Evolutionary conservation across 192 early-diverging fungal species (phyloP), one percentile per base, ranked within the genome.

Genomic region (Backusella circina): DNA sequence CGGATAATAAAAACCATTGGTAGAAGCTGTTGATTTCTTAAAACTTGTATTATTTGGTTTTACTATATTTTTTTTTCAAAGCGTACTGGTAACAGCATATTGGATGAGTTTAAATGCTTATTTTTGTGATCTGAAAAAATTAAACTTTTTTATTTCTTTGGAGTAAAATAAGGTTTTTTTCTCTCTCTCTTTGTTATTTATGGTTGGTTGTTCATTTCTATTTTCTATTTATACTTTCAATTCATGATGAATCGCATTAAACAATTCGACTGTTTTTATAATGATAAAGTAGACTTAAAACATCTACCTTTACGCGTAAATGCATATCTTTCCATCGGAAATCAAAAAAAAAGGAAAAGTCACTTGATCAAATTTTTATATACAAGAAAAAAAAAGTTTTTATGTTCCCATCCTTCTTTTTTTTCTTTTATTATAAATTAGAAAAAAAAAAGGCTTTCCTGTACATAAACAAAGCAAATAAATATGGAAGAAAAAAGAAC

Each of bases 261-360:
- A 5, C 54, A 12, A 61, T 28, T 61, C 2, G 41, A 44, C n/a
- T n/a, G n/a, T n/a, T n/a, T 15, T 8, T 12, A 15, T 28, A 3
- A 13, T 28, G 6, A 26, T 51, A 5, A 61, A 61, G 13, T 28
- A 10, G 10, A 9, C 5, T 7, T 18, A 3, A 3, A 61, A 0
- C 23, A 23, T 3, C 18, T 12, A 15, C 15, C 15, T 28, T 61
- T 26, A 61, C 54, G 12, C 54, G 54, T 54, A 61, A 28, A 61
- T 28, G 54, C 54, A 61, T 54, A 54, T 54, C 13, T 54, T n/a
- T 23, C 12, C 26, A 57, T 57, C 54, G 54, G 54, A 57, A 57
- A 57, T 57, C 54, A 57, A 57, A 57, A 57, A 39, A 47, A 57
- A 57, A 54, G 51, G 51, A 54, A 54, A 57, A 57, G 54, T 57